Base-by-base conservation (phyloP, 768 basidiomycete species). In the Hysterangium stoloniferum region DNA sequence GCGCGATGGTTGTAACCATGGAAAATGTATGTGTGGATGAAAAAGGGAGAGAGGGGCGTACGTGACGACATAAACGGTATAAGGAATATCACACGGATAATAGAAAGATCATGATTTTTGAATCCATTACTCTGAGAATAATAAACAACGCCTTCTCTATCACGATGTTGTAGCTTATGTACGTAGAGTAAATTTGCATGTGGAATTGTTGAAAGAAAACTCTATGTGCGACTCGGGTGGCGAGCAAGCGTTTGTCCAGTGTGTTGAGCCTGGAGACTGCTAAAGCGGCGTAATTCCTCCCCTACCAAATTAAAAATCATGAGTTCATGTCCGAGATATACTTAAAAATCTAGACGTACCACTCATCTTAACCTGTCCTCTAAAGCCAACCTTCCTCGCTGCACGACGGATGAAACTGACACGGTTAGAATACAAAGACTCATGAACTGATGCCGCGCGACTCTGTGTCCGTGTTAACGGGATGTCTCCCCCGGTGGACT, bases 341-440 rank as follows among this genome's bases (percentile, higher is more conserved):
- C 29, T 34, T 12, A 35, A 40, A 45, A 27, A 5, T 12, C 31
- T 19, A 48, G 7, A 51, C 54, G 31, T 48, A 17, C 86, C 82
- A 71, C 84, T 86, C 74, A 91, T 80, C 36, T 76, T 72, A 52
- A 90, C 71, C 71, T 82, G 83, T 59, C 79, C 76, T 46, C 86
- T 85, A 65, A 96, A 91, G 54, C 91, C 89, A 62, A 94, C 87
- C 69, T 86, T 86, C 68, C 85, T 79, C 51, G 78, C 84, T 47
- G 90, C 90, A 53, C 90, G 84, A 59, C 82, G 82, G 63, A 98
- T 82, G 79, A 97, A 98, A 56, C 78, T 81, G 48, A 90, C 88
- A 77, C 94, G 90, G 69, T 96, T 96, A 47, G 87, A 88, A 78
- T 96, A 97, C 58, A 95, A 66, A 9, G 86, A 88, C 68, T 93